Conservation (phyloP, 805 yeast species). For the Brettanomyces anomalus region DNA sequence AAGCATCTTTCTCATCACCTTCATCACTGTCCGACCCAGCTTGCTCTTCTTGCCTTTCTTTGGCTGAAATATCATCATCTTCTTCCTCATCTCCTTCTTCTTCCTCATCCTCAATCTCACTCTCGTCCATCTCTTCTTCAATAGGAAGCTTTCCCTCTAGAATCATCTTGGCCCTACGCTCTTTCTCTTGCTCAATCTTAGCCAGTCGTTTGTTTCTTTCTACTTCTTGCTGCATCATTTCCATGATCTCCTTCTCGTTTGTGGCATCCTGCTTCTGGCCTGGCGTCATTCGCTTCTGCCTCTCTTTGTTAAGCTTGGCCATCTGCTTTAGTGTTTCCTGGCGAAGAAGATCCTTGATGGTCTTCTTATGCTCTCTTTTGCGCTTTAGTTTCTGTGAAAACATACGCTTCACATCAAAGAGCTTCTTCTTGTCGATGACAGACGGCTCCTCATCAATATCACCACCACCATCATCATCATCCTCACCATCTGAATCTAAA, state of each 20-base stretch:
- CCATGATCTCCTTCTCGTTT: constrained; percentile 10
- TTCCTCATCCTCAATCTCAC: constrained; percentile 11
- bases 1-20: constrained; percentile 24
- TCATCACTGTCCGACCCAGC: constrained; percentile 16
- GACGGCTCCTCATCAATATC: not conserved
- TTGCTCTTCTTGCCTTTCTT: constrained; percentile 17
- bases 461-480: not conserved
- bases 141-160: constrained; percentile 10
- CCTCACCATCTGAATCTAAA: constrained; percentile 1
- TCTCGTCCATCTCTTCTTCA: constrained; percentile 14
- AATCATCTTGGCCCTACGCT: constrained; percentile 9
- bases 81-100: constrained; percentile 18
- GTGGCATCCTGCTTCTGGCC: constrained; percentile 8
- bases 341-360: constrained; percentile 1
- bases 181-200: constrained; percentile 8
- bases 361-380: not conserved
- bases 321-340: constrained; percentile 2
- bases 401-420: constrained; percentile 1
- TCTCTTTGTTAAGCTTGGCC: not conserved
- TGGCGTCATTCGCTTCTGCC: not conserved
- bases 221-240: constrained; percentile 5
- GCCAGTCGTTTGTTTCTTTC: constrained; percentile 2
- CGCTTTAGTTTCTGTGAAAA: not conserved
- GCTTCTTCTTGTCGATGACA: not conserved
- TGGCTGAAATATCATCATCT: constrained; percentile 18